Evolutionary conservation across 768 basidiomycete genomes (phyloP).

Genomic region (Exidia glandulosa): DNA sequence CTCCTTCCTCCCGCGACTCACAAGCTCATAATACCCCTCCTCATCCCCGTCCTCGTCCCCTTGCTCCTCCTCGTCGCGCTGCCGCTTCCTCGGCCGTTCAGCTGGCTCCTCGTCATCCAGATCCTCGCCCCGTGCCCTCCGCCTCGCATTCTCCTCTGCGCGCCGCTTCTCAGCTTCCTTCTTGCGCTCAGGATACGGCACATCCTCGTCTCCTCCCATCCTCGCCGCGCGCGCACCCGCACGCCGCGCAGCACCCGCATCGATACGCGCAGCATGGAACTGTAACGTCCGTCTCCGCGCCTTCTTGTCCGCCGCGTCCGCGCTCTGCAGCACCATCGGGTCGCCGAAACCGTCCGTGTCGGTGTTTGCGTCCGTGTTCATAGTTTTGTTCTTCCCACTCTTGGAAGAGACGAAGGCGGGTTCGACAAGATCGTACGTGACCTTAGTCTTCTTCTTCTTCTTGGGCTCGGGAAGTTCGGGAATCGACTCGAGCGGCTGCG

Average conservation of each 20-base stretch:
- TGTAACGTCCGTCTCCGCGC: constrained; percentile 73
- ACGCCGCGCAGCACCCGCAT: constrained; percentile 64
- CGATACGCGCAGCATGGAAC: constrained; percentile 91
- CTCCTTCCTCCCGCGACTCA: constrained; percentile 60
- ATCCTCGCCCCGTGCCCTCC: constrained; percentile 34
- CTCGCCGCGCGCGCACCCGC: constrained; percentile 60
- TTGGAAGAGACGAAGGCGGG: constrained; percentile 46
- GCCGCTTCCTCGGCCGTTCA: constrained; percentile 23
- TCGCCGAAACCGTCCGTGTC: constrained; percentile 57
- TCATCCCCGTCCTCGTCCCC: constrained; percentile 27
- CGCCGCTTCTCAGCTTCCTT: constrained; percentile 48
- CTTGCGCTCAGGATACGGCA: constrained; percentile 74
- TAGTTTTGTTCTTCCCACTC: constrained; percentile 31
- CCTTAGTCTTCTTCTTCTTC: constrained; percentile 20
- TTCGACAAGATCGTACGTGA: constrained; percentile 64
- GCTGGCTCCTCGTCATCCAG: constrained; percentile 48
- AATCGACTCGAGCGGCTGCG: background rate
- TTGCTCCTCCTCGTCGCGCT: constrained; percentile 25
- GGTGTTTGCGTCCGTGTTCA: constrained; percentile 25
- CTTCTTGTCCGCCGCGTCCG: constrained; percentile 76
- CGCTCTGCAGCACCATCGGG: constrained; percentile 49
- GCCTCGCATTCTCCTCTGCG: constrained; percentile 41
- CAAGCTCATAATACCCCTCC: constrained; percentile 81
- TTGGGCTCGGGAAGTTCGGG: constrained; percentile 29
- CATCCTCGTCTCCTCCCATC: constrained; percentile 86